Evolutionary conservation across 768 basidiomycete species (phyloP), one percentile per base, ranked within the genome.

Genomic region (Boletus barrowsii): DNA sequence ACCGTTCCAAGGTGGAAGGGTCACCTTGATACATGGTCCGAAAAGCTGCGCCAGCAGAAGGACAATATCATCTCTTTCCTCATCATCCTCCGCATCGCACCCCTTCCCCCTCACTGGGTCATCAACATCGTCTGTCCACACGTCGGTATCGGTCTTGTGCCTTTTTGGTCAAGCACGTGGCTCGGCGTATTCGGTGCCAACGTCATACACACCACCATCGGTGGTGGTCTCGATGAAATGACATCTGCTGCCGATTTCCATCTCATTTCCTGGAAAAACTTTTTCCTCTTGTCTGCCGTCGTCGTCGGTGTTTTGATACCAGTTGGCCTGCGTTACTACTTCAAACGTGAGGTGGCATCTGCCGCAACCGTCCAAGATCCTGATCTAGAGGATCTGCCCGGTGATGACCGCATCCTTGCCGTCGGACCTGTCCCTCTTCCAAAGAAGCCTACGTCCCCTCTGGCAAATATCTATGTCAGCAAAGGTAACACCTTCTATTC

Each of bases 81-180:
- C 61, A 89, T 98, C 69, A 84, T 98, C n/a, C 76, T 98, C 42
- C 86, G 94, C 53, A 95, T 98, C 55, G 90, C 93, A 1, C 95
- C 95, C 1, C 79, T 97, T 18, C 95, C 95, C 30, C 95, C 95
- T 6, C 95, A 97, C 63, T 98, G 96, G 96, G 88, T 97, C 56
- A 85, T 96, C 59, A 98, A 98, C 66, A 79, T 97, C 54, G 75
- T 97, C 10, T 90, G 90, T 58, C 95, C 95, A 1, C 95, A 98
- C 64, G 82, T 98, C 29, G 91, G 93, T 32, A 95, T 98, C 58
- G 81, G 84, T 10, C 70, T 93, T 51, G 72, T 88, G 40, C 83
- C 89, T 0, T 98, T 98, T 72, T 98, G 93, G 93, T 73, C 81
- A 53, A 88, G 85, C 66, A 94, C 93, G 1, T 93, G 89, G 72